Evolutionary conservation across 257 asterid species (phyloP), one percentile per base, ranked within the genome.

Genomic region (Solanum chiquidenum): DNA sequence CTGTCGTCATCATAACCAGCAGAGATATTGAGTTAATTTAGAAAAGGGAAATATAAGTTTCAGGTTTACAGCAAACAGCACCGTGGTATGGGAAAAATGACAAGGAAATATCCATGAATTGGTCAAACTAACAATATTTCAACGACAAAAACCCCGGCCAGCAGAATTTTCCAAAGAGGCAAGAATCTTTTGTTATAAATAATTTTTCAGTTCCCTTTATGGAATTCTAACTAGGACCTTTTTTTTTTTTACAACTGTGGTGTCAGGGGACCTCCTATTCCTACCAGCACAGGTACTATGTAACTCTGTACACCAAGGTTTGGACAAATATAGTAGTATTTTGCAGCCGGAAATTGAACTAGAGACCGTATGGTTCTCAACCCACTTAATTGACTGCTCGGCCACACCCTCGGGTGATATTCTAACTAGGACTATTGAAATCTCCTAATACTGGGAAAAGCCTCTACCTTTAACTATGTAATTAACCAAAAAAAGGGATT

Each of bases 1-100:
- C 99, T 97, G 95, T 87, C 86, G 88, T 87, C 86, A 87, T 89
- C 42, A 38, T 64, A 69, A 62, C 87, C 79, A 85, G 10, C 16
- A 42, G 76, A 84, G 18, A 35, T 35, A 14, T 62, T 21, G 74
- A 64, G 21, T 62, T 79, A 40, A n/a, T 64, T n/a, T n/a, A 38
- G 18, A 64, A 38, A 9, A 25, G 40, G 21, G 76, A 44, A 79
- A 44, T 25, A 25, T 13, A 27, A 44, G 25, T 79, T 25, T 4
- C 14, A 75, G 8, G 16, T 10, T 37, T 75, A 21, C 12, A 75
- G 25, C 9, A 79, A 44, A 79, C 2, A 27, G 18, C 25, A 80
- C 66, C 11, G 18, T 46, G 18, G 40, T 16, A 5, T 46, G 18
- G 27, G 29, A 44, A 40, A 27, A 27, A 79, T 44, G 40, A 46